Conservation (phyloP, 2,329 filamentous ascomycete genomes). For the Calonectria pteridis region DNA sequence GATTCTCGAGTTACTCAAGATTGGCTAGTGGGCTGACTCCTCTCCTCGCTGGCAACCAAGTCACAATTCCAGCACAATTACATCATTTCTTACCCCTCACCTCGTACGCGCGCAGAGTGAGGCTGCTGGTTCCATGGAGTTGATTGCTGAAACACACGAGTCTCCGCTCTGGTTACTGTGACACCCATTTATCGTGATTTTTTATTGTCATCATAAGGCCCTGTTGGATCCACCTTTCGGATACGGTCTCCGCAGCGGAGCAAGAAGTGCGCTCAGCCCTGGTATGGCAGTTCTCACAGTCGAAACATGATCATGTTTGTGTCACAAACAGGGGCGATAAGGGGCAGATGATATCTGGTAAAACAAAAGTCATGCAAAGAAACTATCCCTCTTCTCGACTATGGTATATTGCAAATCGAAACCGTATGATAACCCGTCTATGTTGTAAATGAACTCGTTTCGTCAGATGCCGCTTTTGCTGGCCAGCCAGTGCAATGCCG, state of each 20-base stretch:
- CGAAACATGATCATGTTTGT: not conserved
- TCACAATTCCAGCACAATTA: not conserved
- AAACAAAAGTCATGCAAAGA: conserved; percentile 11
- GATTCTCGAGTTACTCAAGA: not conserved
- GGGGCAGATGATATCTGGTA: not conserved
- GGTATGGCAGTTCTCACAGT: not conserved
- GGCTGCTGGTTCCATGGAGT: not conserved
- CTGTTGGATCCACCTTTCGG: not conserved
- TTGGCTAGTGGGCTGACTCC: too few relatives aligned
- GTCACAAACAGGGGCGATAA: not conserved
- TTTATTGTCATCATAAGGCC: not conserved
- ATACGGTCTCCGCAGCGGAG: not conserved
- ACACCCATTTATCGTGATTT: not conserved
- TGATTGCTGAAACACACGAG: not conserved
- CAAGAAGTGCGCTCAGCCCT: not conserved
- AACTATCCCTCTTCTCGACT: conserved; percentile 27
- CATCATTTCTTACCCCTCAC: not conserved
- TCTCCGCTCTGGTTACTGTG: not conserved
- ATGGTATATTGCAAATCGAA: conserved; percentile 44
- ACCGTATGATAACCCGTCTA: conserved; percentile 32
- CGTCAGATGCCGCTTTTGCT: conserved; percentile 31
- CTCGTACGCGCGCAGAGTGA: not conserved
- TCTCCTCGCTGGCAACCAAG: not conserved
- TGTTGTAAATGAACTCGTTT: conserved; percentile 27
- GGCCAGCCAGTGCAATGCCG: conserved; percentile 15